Evolutionary conservation across 768 basidiomycete genomes (phyloP).

Genomic region (Pleurotus pulmonarius): DNA sequence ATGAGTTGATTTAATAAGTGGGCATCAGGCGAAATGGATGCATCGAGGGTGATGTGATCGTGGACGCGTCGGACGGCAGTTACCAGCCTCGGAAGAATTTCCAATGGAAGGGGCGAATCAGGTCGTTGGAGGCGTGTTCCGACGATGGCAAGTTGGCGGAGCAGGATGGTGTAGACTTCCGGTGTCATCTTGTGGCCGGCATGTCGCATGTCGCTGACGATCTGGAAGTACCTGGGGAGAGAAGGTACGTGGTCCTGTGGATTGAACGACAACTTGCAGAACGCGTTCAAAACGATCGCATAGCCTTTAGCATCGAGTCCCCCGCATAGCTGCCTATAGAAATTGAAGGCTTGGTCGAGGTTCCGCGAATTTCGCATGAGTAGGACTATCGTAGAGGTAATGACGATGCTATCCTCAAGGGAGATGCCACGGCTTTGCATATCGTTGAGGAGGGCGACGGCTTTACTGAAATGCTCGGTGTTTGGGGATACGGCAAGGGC

Average conservation of each 20-base stretch:
- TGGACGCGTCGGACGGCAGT: constrained; percentile 62
- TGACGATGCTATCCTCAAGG: constrained; percentile 36
- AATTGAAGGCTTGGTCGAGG: constrained; percentile 56
- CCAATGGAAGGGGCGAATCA: constrained; percentile 12
- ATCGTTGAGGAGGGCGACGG: constrained; percentile 55
- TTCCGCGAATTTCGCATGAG: constrained; percentile 60
- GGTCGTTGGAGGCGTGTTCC: constrained; percentile 29
- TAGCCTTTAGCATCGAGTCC: constrained; percentile 59
- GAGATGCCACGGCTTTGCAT: constrained; percentile 54
- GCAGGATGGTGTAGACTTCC: constrained; percentile 64
- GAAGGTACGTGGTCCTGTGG: constrained; percentile 36
- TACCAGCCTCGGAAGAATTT: constrained; percentile 32
- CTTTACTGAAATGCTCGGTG: constrained; percentile 43
- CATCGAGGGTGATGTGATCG: constrained; percentile 74
- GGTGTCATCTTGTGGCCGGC: constrained; percentile 55
- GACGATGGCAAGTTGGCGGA: constrained; percentile 49
- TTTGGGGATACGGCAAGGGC: constrained; percentile 42
- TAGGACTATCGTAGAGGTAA: constrained; percentile 54
- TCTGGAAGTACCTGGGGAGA: constrained; percentile 62
- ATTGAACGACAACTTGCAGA: constrained; percentile 55
- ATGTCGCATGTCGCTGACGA: constrained; percentile 76
- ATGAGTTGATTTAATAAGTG: constrained; percentile 81
- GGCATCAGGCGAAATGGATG: constrained; percentile 67
- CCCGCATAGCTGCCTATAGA: constrained; percentile 38
- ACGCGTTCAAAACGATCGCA: constrained; percentile 57